A percentile compares a stretch with the other conserved stretches of the same genome.
phyloP scores from a whole-genome alignment of 2,329 filamentous ascomycete species.

The Aspergillus ustus region DNA sequence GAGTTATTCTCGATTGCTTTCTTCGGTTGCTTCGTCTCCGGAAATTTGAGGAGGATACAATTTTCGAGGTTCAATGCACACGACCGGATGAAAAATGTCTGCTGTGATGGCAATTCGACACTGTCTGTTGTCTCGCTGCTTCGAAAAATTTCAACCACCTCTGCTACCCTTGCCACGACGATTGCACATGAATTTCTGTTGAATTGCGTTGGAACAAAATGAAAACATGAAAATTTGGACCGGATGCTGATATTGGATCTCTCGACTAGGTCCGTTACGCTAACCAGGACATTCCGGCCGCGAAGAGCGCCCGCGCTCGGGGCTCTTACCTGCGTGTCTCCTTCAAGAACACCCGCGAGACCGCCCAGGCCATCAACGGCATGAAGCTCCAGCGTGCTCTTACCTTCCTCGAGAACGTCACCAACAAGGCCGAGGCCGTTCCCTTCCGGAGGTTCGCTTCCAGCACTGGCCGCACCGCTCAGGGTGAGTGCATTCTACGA shows the following conservation, averaged over 20 bases:
- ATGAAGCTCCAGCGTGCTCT: conserved; percentile 96
- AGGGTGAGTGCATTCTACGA: conserved; percentile 73
- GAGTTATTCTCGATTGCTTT: conserved; percentile 46
- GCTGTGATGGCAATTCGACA: conserved; percentile 8
- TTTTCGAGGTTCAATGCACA: background rate
- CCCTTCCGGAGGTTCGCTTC: conserved; percentile 98
- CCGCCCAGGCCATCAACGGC: conserved; percentile 98
- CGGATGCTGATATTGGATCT: conserved; percentile 35
- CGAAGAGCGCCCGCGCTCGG: conserved; percentile 96
- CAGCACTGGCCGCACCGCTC: conserved; percentile 91
- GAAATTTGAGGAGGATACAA: conserved; percentile 7
- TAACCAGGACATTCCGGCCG: conserved; percentile 81
- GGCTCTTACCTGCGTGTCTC: conserved; percentile 98
- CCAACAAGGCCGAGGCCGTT: conserved; percentile 95
- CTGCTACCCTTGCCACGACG: conserved; percentile 7
- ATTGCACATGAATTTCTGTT: background rate
- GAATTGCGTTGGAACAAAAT: conserved; percentile 10
- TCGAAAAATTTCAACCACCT: conserved; percentile 9
- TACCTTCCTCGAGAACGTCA: conserved; percentile 97
- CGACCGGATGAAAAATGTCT: conserved; percentile 7
- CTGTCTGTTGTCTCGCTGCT: background rate
- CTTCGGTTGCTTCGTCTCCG: conserved; percentile 17
- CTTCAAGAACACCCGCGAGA: conserved; percentile 99
- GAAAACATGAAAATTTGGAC: conserved; percentile 11
- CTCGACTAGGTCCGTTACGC: conserved; percentile 86